Base-by-base conservation (phyloP, 164 flowering plant species). In the Annona squamosa region DNA sequence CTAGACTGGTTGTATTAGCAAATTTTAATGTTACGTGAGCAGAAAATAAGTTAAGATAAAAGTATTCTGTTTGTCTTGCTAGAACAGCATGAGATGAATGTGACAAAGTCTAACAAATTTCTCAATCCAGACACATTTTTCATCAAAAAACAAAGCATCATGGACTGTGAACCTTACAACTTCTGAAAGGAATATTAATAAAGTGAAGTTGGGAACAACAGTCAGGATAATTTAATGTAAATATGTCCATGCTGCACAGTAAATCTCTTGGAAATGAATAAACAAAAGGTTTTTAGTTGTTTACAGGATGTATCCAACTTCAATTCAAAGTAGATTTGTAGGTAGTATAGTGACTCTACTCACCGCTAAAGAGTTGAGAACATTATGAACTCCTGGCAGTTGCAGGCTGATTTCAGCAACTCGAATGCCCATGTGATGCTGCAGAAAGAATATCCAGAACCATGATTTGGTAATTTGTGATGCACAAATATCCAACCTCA, bases 331-430 rank as follows among this genome's bases (percentile, higher is more conserved):
- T 17, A 70, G 64, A 26, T 3, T 48, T 52, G 44, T 5, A 43
- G 46, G 5, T 48, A 26, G 37, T n/a, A 63, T 9, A 61, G 13
- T 52, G 59, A 41, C n/a, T 46, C 12, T 64, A 76, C 84, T 79
- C 67, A 84, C 86, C 9, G 86, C 88, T 74, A 86, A 75, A 3
- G 86, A 86, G 77, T 86, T 86, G 66, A 81, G 79, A 63, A 84
- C 82, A 70, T 84, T 84, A 68, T 86, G 82, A 74, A 79, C 79
- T 69, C 86, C 88, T 13, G 88, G 81, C 63, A 82, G 67, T 72
- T 78, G 81, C 46, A 86, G 64, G 79, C 84, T 86, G 78, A 86
- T 81, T 5, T 82, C 76, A 69, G 79, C 81, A 63, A 82, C 74
- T 48, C 79, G 83, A 63, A 44, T 37, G 17, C 84, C 88, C 76